A percentile compares a stretch with the other conserved stretches of the same genome.
Conservation (phyloP, 164 flowering plant genomes). For the Chloranthus sessilifolius region DNA sequence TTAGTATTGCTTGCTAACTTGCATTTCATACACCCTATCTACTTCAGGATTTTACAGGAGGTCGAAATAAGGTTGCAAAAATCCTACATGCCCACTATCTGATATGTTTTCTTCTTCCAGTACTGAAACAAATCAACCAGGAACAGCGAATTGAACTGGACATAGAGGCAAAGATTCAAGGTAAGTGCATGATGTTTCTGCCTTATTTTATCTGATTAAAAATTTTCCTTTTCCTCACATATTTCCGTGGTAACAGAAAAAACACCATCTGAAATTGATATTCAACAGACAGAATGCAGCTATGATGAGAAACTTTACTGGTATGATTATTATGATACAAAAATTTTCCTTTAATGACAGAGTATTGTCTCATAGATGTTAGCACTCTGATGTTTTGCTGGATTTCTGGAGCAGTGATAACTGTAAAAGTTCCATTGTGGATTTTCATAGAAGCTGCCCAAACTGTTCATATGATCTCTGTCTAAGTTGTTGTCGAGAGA, state of each 20-base stretch:
- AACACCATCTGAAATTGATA: conserved; percentile 23
- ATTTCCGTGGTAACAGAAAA: conserved; percentile 31
- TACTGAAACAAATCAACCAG: conserved; percentile 46
- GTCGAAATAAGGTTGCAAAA: conserved; percentile 28
- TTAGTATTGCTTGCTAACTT: conserved; percentile 8
- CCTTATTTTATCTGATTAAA: background rate
- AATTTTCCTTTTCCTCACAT: conserved; percentile 7
- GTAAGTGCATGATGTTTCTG: conserved; percentile 19
- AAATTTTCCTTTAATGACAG: background rate
- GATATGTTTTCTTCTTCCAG: conserved; percentile 68
- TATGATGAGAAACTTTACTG: conserved; percentile 36
- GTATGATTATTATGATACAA: conserved; percentile 26
- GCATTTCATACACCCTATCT: background rate
- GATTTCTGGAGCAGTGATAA: conserved; percentile 43
- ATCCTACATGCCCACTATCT: conserved; percentile 49
- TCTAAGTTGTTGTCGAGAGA: conserved; percentile 57
- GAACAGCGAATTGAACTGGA: conserved; percentile 55
- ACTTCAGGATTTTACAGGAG: conserved; percentile 41
- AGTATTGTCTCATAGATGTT: background rate
- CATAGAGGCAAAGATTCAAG: conserved; percentile 52
- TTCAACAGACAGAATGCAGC: conserved; percentile 35
- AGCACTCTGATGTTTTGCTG: conserved; percentile 7
- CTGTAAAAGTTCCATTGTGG: conserved; percentile 51
- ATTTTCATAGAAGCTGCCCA: conserved; percentile 70
- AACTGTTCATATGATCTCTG: conserved; percentile 69